Base-by-base conservation (phyloP, 805 yeast species). In the Myxozyma sirexii region DNA sequence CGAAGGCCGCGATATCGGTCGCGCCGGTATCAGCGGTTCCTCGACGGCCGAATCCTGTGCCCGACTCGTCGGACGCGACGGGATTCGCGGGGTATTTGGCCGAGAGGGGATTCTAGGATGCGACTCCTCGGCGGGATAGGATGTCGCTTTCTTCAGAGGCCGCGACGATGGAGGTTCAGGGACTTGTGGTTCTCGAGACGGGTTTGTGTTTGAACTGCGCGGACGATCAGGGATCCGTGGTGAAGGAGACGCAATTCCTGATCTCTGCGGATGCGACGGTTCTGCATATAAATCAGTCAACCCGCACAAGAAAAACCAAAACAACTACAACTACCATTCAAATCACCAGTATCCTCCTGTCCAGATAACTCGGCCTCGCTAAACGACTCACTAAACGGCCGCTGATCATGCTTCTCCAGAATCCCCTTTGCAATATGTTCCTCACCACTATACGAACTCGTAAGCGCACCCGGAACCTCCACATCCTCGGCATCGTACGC, bases 401-500 rank as follows among this genome's bases (percentile, higher is more conserved):
- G 15, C 23, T 43, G 37, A 15, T 42, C 29, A 21, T 56, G 55
- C 17, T 42, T 46, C 17, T 52, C 56, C 23, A 60, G 41, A 24
- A 56, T 21, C 1, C 57, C 59, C n/a, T 31, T 35, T 13, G 49
- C 21, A 6, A 61, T 51, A 45, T 61, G 65, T 31, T 61, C 65
- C 37, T 42, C 55, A 2, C 65, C 65, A 29, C 42, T 51, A 41
- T 60, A 60, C n/a, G 31, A 15, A 6, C 64, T 50, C 31, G 44
- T 19, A 17, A 55, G 33, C 33, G 43, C 35, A 26, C 12, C 43
- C 26, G 53, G 54, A 5, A 39, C 21, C 4, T 33, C 49, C 5
- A 41, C 41, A 13, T 33, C 31, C 8, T 12, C n/a, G 4, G 41
- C 51, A 15, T 39, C 57, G 10, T 17, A 21, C 7, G 27, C 13